phyloP scores from a whole-genome alignment of 2,329 filamentous ascomycete species.

The Fusarium mexicanum region DNA sequence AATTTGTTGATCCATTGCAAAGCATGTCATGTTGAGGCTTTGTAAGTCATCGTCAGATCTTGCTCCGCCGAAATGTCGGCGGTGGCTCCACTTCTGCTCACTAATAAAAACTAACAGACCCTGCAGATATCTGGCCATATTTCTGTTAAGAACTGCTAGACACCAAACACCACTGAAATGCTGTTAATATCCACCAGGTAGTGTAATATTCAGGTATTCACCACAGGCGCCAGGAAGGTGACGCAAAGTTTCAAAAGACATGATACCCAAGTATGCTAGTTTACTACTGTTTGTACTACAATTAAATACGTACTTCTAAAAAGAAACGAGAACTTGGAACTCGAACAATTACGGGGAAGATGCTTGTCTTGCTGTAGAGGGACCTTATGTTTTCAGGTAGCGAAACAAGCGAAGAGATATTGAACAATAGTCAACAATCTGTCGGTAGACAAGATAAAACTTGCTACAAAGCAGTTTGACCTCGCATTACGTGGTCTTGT shows the following conservation, averaged over 20 bases:
- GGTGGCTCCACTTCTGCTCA: neutral
- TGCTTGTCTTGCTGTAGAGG: neutral
- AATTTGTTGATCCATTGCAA: slow-evolving; percentile 9
- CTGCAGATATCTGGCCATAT: too few species aligned
- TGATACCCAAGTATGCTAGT: neutral
- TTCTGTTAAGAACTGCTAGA: neutral
- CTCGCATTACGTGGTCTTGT: neutral
- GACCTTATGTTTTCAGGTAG: neutral
- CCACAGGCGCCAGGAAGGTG: neutral
- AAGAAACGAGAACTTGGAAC: neutral
- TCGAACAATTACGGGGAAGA: neutral
- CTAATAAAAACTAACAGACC: neutral
- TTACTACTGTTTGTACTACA: neutral
- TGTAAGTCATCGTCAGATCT: slow-evolving; percentile 5
- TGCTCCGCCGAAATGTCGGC: slow-evolving; percentile 19
- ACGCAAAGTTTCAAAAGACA: neutral
- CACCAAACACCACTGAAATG: too few species aligned
- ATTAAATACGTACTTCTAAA: neutral
- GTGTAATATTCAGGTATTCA: neutral
- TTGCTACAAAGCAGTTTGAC: neutral
- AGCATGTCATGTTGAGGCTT: slow-evolving; percentile 5
- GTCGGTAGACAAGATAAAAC: too few species aligned
- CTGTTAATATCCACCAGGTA: too few species aligned
- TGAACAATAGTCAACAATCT: neutral
- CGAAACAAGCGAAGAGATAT: neutral